Evolutionary conservation across 2,329 filamentous ascomycete genomes (phyloP).

Genomic region (Xylariaceae sp.): DNA sequence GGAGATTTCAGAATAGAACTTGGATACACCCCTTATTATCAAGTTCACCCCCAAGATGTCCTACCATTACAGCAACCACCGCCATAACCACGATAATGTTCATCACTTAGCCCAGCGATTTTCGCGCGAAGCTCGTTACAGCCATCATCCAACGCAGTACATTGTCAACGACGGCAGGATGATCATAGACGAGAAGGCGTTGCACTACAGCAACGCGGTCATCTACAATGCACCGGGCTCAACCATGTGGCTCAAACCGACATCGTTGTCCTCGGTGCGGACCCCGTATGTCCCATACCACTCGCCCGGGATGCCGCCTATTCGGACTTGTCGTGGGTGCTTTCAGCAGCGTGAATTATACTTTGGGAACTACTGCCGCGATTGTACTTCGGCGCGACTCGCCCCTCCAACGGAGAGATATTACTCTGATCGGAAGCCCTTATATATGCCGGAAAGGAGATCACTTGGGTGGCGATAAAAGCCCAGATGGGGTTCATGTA

Average conservation of each 20-base stretch:
- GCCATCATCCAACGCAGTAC: conserved; percentile 24
- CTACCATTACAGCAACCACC: conserved; percentile 11
- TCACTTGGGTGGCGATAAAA: conserved; percentile 15
- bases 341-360: conserved; percentile 11
- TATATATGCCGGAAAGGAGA: conserved; percentile 16
- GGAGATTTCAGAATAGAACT: neutral
- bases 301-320: neutral
- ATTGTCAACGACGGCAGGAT: conserved; percentile 36
- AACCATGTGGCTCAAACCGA: conserved; percentile 21
- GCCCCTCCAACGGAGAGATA: conserved; percentile 1
- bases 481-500: no score
- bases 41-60: conserved; percentile 16
- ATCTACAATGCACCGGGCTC: conserved; percentile 35
- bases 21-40: neutral
- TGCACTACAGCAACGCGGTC: conserved; percentile 28
- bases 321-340: conserved; percentile 23
- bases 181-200: conserved; percentile 25
- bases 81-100: conserved; percentile 8
- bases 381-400: conserved; percentile 17
- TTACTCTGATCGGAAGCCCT: neutral
- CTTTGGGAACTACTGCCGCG: conserved; percentile 27
- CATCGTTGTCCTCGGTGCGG: neutral
- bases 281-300: neutral
- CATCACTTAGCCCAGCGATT: conserved; percentile 24
- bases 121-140: conserved; percentile 19